Evolutionary conservation across 2,329 filamentous ascomycete genomes (phyloP), one percentile per base, ranked within the genome.

Genomic region (Colletotrichum viniferum): DNA sequence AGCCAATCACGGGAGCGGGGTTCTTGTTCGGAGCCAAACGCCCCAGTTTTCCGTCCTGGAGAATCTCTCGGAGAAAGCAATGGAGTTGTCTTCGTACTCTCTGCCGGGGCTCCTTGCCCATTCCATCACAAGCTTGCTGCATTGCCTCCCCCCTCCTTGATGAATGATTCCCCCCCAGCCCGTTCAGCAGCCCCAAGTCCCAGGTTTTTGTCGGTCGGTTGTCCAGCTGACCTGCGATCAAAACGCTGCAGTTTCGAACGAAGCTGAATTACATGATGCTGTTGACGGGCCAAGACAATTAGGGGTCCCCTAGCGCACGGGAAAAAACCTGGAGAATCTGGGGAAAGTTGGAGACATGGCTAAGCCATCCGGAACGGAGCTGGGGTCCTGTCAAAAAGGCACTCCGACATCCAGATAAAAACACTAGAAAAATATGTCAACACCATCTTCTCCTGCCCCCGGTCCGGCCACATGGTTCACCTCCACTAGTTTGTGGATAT

Each of bases 401-500:
- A 34, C 13, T 63, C 13, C 38, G 16, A 18, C 24, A 24, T 13
- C 56, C 36, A 62, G 30, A 52, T 24, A 30, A 26, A 62, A 43
- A 28, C 26, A n/a, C 28, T 55, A 56, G 38, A 70, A 64, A 55
- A 58, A 32, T 56, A 14, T 63, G 62, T 68, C 73, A 58, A 75
- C 73, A 75, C 73, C 73, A 73, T 64, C 73, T 75, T 63, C 43
- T 73, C 56, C 36, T 26, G 24, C 38, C 69, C 73, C 73, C 73
- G 32, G 63, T 72, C 73, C 63, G 56, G 36, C 73, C 73, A 73
- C 69, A 73, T 75, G 73, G 62, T 60, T 58, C 43, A 73, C 63
- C 73, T 75, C 73, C 73, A 75, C 73, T 75, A 75, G 69, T 75
- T 73, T 75, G 73, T 75, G 73, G 73, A 58, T 75, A 67, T 36